Evolutionary conservation across 1,284 basidiomycete genomes (phyloP), one percentile per base, ranked within the genome.

Genomic region (Malassezia caprae): DNA sequence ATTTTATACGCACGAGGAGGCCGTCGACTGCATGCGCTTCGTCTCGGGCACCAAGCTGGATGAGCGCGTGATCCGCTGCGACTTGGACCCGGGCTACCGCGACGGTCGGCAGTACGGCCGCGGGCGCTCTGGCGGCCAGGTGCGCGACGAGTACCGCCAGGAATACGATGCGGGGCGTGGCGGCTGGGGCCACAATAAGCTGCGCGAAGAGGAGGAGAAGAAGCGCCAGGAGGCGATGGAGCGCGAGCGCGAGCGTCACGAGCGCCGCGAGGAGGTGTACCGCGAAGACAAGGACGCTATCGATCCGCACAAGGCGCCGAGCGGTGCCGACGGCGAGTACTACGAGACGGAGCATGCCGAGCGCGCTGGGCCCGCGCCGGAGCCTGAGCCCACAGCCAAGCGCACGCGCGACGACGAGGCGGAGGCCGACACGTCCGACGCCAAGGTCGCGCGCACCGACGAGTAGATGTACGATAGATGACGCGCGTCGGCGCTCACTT

Each of bases 1-100:
- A 75, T 99, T 90, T 76, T 98, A 96, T 76, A 89, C 88, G 8
- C 90, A 96, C 71, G 81, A 84, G 6, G 93, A 98, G 76, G 94
- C 94, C 15, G 80, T 96, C 26, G 87, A 90, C 41, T 86, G 86
- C 63, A 84, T 98, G 81, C 84, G 87, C 43, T 93, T 96, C 76
- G 84, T 98, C 60, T 90, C 86, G 47, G 93, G 93, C 13, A 94
- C 93, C 30, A 98, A 98, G 78, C 83, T 99, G n/a, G 94, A 99
- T 76, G 94, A 99, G 76, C 86, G 94, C 26, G 88, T 99, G 63
- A 94, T 99, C 62, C 87, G 94, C 44, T 96, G 93, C 69, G 94
- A 99, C 77, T 79, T 99, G 62, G 94, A 99, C 77, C 81, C 91
- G n/a, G 94, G 94, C 1, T 99, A 96, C 77, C 84, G 84, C 67